Evolutionary conservation across 805 yeast genomes (phyloP).

Genomic region (Cyberlindnera misumaiensis): DNA sequence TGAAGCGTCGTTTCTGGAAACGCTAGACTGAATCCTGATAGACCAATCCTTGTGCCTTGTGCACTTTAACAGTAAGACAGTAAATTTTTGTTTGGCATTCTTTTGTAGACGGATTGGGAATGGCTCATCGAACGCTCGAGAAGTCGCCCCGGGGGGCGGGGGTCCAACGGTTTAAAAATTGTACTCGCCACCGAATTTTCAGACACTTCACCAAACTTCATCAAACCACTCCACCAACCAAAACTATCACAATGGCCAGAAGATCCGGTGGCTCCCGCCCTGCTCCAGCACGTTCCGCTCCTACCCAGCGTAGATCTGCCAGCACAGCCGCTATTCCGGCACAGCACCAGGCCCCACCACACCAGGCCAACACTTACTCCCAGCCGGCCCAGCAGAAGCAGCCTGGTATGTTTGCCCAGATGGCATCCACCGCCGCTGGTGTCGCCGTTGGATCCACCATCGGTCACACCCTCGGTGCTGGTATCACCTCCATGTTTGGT

Average conservation of each 20-base stretch:
- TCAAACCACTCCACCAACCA: slow-evolving; percentile 3
- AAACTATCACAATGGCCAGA: slow-evolving; percentile 33
- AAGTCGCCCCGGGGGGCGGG: too few relatives aligned
- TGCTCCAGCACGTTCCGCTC: slow-evolving; percentile 32
- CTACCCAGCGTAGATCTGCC: slow-evolving; percentile 58
- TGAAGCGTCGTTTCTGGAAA: too few relatives aligned
- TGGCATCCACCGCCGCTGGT: slow-evolving; percentile 99
- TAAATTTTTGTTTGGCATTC: too few relatives aligned
- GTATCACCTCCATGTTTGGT: slow-evolving; percentile 82
- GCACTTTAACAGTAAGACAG: too few relatives aligned
- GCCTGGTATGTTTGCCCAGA: slow-evolving; percentile 92
- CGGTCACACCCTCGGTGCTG: slow-evolving; percentile 96
- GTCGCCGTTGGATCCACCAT: slow-evolving; percentile 97
- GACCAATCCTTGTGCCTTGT: too few relatives aligned
- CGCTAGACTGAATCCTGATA: too few relatives aligned
- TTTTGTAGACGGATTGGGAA: too few relatives aligned
- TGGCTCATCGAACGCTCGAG: too few relatives aligned
- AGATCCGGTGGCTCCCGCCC: slow-evolving; percentile 43
- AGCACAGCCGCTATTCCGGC: slow-evolving; percentile 58
- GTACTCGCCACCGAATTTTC: too few relatives aligned
- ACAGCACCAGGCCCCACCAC: slow-evolving; percentile 33
- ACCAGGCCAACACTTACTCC: slow-evolving; percentile 34
- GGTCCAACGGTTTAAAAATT: too few relatives aligned
- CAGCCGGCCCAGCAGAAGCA: slow-evolving; percentile 40
- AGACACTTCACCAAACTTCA: not conserved